Base-by-base conservation (phyloP, 441 rosid genomes). In the Cnidoscolus chayamansa region DNA sequence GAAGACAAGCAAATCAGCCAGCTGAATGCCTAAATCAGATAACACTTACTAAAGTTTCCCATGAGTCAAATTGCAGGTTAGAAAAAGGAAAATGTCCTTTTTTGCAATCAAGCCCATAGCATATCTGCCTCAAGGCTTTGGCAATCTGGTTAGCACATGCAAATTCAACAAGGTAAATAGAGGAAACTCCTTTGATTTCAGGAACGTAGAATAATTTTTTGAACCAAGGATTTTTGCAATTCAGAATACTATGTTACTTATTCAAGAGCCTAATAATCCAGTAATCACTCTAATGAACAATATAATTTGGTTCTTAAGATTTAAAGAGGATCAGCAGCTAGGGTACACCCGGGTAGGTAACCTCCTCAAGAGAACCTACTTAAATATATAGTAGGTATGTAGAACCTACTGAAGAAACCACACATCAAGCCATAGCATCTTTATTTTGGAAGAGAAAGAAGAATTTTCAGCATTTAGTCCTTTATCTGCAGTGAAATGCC, bases 1-100 rank as follows among this genome's bases (percentile, higher is more conserved):
- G 66, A 74, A 60, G 59, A 65, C 58, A 61, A 71, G 64, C 55
- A 77, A 74, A 65, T 78, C 71, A 74, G 71, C 73, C 72, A 40
- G 45, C 45, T 40, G 45, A 40, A 25, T 25, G 25, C 25, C 25
- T 25, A 25, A 25, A 40, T 40, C 45, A 40, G 45, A 40, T 40
- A 49, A 67, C 25, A 16, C 30, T 62, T 31, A 31, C 13, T 17
- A 49, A 31, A 25, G 7, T 43, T 15, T 45, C 31, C 15, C 15
- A 15, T 11, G 32, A 63, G 16, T 43, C 56, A 12, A 65, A 40
- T 25, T n/a, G 30, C 54, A 67, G 16, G 20, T 11, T 25, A 25
- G 60, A 35, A 32, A 25, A 25, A 25, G 25, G n/a, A 50, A 25
- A 40, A 12, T 16, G 9, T 37, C 16, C 9, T 53, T 37, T 0